These are phyloP conservation scores for Spergularia bocconei DNA, from an alignment of 148 eudicot species.

Conservation along the genomic window DNA sequence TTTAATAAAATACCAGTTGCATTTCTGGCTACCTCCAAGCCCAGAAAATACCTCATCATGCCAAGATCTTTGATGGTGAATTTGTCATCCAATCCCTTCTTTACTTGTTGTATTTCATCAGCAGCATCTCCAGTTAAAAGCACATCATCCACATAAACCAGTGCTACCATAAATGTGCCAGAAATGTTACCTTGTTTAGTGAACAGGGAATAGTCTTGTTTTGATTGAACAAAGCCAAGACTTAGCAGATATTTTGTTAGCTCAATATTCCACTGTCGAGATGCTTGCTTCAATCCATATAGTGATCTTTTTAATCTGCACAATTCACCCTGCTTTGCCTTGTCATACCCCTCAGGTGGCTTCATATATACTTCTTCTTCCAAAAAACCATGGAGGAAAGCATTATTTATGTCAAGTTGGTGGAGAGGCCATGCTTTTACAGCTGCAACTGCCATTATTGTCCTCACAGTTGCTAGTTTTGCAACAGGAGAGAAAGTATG, in stretches of 20 bases:
- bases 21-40: not conserved
- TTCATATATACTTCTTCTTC: not conserved
- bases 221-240: not conserved
- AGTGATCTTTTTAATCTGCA: not conserved
- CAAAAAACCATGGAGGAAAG: not conserved
- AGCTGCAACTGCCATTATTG: not conserved
- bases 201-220: not conserved
- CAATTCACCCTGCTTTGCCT: not conserved
- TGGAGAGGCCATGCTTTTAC: not conserved
- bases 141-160: not conserved
- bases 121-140: not conserved
- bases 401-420: not conserved
- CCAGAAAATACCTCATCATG: not conserved
- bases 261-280: not conserved
- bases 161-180: not conserved
- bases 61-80: conserved; percentile 1
- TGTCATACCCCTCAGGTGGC: not conserved
- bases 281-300: not conserved
- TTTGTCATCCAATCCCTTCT: too few species aligned
- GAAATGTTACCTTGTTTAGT: not conserved
- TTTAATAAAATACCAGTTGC: not conserved
- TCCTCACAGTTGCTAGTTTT: not conserved
- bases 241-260: not conserved
- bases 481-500: not conserved
- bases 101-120: too few species aligned